phyloP scores from a whole-genome alignment of 352 stramenopile genomes.

The Phytopythium oedochilum region DNA sequence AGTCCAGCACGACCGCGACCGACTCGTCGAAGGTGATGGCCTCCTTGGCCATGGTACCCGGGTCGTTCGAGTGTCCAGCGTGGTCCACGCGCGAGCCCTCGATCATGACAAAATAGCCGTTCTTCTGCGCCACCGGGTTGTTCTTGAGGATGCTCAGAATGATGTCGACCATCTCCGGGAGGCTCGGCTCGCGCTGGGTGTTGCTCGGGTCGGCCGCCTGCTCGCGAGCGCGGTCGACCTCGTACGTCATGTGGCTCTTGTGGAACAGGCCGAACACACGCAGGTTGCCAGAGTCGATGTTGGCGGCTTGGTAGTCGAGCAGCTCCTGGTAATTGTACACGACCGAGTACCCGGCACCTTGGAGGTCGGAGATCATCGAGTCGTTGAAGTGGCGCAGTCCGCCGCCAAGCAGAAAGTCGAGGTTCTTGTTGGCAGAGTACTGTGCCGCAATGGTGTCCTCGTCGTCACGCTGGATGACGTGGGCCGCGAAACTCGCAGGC shows the following conservation, averaged over 20 bases:
- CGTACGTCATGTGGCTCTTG: slow-evolving; percentile 63
- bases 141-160: slow-evolving; percentile 57
- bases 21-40: slow-evolving; percentile 68
- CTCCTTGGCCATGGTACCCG: slow-evolving; percentile 61
- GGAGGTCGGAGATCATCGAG: slow-evolving; percentile 35
- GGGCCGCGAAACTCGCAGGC: slow-evolving; percentile 45
- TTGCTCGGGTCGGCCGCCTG: slow-evolving; percentile 26
- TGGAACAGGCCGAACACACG: slow-evolving; percentile 58
- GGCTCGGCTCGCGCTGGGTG: slow-evolving; percentile 39
- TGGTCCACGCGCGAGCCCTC: slow-evolving; percentile 70
- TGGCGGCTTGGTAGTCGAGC: slow-evolving; percentile 39
- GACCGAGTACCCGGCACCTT: slow-evolving; percentile 38
- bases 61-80: slow-evolving; percentile 62
- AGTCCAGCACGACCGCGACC: slow-evolving; percentile 58
- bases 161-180: slow-evolving; percentile 61
- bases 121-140: slow-evolving; percentile 65
- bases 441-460: slow-evolving; percentile 54
- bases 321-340: slow-evolving; percentile 52
- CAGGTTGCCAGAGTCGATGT: slow-evolving; percentile 40
- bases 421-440: slow-evolving; percentile 63
- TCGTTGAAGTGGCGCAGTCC: slow-evolving; percentile 49
- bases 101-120: slow-evolving; percentile 77
- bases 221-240: slow-evolving; percentile 50
- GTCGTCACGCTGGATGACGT: slow-evolving; percentile 46
- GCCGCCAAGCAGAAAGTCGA: slow-evolving; percentile 58